Evolutionary conservation across 352 stramenopile genomes (phyloP), one percentile per base, ranked within the genome.

Genomic region (Pythium vanterpoolii): DNA sequence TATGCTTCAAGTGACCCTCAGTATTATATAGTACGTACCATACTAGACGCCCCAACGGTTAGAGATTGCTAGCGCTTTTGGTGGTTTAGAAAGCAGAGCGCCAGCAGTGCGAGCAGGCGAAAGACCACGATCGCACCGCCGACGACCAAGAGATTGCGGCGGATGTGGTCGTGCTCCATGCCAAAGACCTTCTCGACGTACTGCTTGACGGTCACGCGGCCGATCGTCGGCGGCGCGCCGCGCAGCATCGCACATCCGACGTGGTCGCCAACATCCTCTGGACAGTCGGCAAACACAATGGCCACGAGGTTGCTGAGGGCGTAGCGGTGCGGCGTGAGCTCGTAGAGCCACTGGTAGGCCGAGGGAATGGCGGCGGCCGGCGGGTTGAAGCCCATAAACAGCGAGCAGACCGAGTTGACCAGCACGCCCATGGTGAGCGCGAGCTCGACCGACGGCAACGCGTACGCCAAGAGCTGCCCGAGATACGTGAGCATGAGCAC

Each of bases 391-490:
- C 80, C 80, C 0, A 67, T 59, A 39, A 84, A 87, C 14, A 87
- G 51, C 27, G 82, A 67, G 47, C 82, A 84, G 28, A 90, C 73
- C 7, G 68, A 69, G 21, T 60, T 73, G 45, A 87, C 48, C 16
- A 88, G 65, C 23, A 60, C 64, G 1, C 73, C 77, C 1, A 86
- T 21, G 31, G 31, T 18, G 16, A 45, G 39, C 39, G 19, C 39
- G 7, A 45, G 6, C 6, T 24, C 39, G 7, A 45, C 16, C 6
- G 53, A 95, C 93, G 79, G 81, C 49, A 87, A 46, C 5, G 68
- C 58, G 13, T 76, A 76, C 44, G 81, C 77, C 43, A 96, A 73
- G 45, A 91, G 80, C 60, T 97, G 82, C 18, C 73, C 82, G 31
- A 85, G 71, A 67, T 84, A 94, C 5, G 83, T 89, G 42, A 79